Conservation (phyloP, 257 asterid species). For the Capsicum pubescens region DNA sequence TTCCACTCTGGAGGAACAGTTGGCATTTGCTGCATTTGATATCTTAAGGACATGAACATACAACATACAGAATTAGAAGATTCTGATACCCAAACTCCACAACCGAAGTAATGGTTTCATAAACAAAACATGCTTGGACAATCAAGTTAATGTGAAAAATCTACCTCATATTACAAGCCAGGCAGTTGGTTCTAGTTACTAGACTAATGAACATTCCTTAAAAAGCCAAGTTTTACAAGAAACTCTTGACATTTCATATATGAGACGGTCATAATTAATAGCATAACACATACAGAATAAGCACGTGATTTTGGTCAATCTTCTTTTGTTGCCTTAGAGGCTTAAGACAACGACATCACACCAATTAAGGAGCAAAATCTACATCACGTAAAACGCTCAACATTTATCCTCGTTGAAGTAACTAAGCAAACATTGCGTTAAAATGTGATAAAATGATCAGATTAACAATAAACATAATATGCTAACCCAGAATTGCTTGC, state of each 20-base stretch:
- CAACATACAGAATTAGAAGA: conserved; percentile 24
- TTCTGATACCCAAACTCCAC: conserved; percentile 18
- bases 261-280: not conserved
- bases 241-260: not conserved
- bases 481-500: conserved; percentile 44
- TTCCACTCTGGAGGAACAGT: conserved; percentile 27
- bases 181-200: not conserved
- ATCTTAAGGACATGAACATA: conserved; percentile 42
- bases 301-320: not conserved
- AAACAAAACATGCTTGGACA: not conserved
- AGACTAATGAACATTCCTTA: not conserved
- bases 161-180: conserved; percentile 11
- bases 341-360: not conserved
- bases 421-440: not conserved
- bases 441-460: not conserved
- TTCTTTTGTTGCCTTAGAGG: conserved; percentile 4
- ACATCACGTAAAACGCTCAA: not conserved
- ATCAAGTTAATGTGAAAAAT: conserved; percentile 9
- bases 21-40: conserved; percentile 25
- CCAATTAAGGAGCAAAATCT: conserved; percentile 27
- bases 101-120: not conserved
- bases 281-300: not conserved
- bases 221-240: conserved; percentile 13
- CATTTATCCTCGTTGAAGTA: not conserved
- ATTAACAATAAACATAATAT: not conserved